Conservation (phyloP, 2,329 filamentous ascomycete species). For the Calonectria montana region DNA sequence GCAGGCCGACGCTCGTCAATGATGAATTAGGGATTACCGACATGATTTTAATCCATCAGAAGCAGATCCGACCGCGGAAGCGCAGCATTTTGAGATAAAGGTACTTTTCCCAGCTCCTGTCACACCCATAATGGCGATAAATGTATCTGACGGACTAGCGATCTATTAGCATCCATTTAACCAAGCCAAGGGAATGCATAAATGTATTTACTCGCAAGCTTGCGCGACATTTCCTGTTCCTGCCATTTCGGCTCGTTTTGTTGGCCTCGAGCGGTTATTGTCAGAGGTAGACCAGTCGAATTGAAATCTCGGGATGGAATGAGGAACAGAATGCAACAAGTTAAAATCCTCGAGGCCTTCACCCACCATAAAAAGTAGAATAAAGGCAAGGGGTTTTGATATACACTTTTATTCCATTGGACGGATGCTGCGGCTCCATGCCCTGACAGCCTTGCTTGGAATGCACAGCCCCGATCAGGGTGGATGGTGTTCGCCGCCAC, state of each 20-base stretch:
- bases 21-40: background rate
- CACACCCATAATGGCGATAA: background rate
- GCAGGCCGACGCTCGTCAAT: no score
- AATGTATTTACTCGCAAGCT: background rate
- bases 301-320: background rate
- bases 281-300: no score
- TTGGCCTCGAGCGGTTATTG: background rate
- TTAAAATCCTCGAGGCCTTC: no score
- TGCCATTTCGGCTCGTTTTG: background rate
- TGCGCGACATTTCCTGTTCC: background rate
- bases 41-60: background rate
- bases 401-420: background rate
- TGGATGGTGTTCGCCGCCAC: background rate
- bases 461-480: background rate
- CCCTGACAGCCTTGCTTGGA: background rate
- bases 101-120: background rate
- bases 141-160: background rate
- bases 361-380: no score
- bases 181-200: background rate
- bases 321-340: background rate
- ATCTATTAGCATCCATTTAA: background rate
- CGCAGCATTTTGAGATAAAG: background rate
- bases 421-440: background rate
- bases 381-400: background rate
- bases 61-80: background rate